Base-by-base conservation (phyloP, 306 rosid genomes). In the Nissolia schottii region DNA sequence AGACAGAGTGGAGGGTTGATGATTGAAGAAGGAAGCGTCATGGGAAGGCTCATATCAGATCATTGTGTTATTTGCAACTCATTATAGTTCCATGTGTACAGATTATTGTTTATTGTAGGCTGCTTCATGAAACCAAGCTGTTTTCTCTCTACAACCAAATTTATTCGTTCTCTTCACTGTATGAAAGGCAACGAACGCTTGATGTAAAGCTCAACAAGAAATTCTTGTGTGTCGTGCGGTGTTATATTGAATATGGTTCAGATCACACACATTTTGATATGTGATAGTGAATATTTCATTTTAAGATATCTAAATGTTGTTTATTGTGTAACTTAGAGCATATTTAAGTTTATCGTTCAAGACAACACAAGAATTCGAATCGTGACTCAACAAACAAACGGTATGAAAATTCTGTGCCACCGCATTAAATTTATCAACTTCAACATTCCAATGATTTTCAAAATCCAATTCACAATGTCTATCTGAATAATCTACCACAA, bases 11-110 rank as follows among this genome's bases (percentile, higher is more conserved):
- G 84, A 56, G 64, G 71, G 23, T 75, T 83, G 71, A 6, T n/a
- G 6, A 79, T 91, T 23, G 87, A 94, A 84, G 82, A 85, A 65
- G 97, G 89, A 79, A 89, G 95, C 46, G 74, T 83, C 31, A 62
- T 94, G 34, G 91, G 61, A 63, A 85, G 79, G 41, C 72, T 94
- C 19, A 34, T 86, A 54, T 76, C 87, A 18, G 62, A 82, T 55
- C 87, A 80, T 24, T 90, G 92, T 71, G 32, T 85, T 57, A 66
- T 80, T 65, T 92, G 90, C 64, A 77, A 68, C 25, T 53, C 71
- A 28, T 72, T 40, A 71, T 34, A 71, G 57, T 70, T 74, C 70
- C 70, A 20, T 56, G 23, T 55, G 56, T 10, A 54, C 46, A 40
- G 41, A 48, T 19, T 34, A 15, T 45, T 18, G 16, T n/a, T n/a